phyloP scores from a whole-genome alignment of 192 early-diverging fungal genomes.

The Diversispora eburnea region DNA sequence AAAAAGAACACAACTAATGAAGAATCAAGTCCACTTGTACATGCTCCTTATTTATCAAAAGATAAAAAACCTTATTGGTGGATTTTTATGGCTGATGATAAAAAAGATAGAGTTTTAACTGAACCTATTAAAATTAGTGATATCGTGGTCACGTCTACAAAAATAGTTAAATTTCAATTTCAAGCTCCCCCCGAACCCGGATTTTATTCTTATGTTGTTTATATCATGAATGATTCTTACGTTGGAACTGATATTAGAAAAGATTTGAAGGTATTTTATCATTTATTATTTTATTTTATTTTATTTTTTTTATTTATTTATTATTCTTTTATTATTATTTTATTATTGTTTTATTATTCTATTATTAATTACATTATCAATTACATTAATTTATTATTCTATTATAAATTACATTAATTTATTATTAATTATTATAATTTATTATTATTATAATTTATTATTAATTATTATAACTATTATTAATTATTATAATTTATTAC shows the following conservation, averaged over 20 bases:
- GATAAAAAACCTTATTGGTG: constrained; percentile 87
- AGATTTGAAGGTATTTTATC: constrained; percentile 63
- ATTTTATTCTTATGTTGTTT: constrained; percentile 74
- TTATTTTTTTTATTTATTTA: not conserved
- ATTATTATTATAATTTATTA: too few species aligned
- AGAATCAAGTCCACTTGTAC: constrained; percentile 40
- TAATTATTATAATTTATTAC: too few species aligned
- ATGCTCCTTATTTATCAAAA: constrained; percentile 66
- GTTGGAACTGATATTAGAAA: constrained; percentile 77
- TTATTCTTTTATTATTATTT: not conserved
- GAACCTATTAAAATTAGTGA: constrained; percentile 75
- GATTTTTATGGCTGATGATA: constrained; percentile 84
- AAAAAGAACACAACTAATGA: constrained; percentile 33
- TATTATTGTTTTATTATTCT: not conserved
- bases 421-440: too few species aligned
- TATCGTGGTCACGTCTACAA: constrained; percentile 47
- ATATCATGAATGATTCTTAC: constrained; percentile 86
- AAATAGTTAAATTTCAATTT: constrained; percentile 81
- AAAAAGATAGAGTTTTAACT: constrained; percentile 79
- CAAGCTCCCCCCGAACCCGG: constrained; percentile 87
- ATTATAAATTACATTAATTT: too few species aligned
- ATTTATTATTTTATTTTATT: not conserved
- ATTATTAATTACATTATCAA: not conserved
- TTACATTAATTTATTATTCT: too few species aligned
- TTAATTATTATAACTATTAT: too few species aligned